Conservation (phyloP, 768 basidiomycete species). For the Boletus eberwhitei region DNA sequence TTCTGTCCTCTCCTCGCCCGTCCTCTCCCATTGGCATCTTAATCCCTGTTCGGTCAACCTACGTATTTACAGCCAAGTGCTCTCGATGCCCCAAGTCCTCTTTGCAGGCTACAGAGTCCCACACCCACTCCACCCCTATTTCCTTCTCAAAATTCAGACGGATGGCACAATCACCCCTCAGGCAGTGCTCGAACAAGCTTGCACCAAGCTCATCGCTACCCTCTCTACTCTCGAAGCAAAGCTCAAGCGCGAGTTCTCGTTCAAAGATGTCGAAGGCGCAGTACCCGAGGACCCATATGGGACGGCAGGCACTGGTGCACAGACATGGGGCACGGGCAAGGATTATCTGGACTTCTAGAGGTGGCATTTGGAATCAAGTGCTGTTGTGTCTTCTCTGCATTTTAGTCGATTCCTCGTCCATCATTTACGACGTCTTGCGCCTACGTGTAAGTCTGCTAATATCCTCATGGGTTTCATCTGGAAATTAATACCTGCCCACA, state of each 20-base stretch:
- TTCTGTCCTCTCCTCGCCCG: slow-evolving; percentile 1
- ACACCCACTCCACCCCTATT: slow-evolving; percentile 92
- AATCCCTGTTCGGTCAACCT: slow-evolving; percentile 4
- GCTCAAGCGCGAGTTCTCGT: slow-evolving; percentile 80
- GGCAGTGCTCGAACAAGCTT: slow-evolving; percentile 78
- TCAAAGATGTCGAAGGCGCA: slow-evolving; percentile 63
- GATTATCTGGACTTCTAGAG: slow-evolving; percentile 55
- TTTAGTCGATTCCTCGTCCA: neutral
- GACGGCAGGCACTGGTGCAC: slow-evolving; percentile 36
- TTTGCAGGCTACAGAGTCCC: slow-evolving; percentile 99
- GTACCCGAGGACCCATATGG: slow-evolving; percentile 52
- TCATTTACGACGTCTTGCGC: neutral
- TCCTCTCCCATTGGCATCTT: neutral
- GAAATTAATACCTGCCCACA: neutral
- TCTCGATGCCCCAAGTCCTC: slow-evolving; percentile 80
- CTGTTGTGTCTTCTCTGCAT: neutral
- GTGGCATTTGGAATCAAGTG: neutral
- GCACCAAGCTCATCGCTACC: slow-evolving; percentile 73
- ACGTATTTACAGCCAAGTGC: slow-evolving; percentile 66
- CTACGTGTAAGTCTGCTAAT: slow-evolving; percentile 1
- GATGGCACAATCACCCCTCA: slow-evolving; percentile 84
- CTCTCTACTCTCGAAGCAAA: slow-evolving; percentile 66
- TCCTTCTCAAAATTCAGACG: slow-evolving; percentile 94
- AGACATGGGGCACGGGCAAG: slow-evolving; percentile 45
- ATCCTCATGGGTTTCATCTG: neutral